Evolutionary conservation across 306 rosid genomes (phyloP), one percentile per base, ranked within the genome.

Genomic region (Begonia masoniana): DNA sequence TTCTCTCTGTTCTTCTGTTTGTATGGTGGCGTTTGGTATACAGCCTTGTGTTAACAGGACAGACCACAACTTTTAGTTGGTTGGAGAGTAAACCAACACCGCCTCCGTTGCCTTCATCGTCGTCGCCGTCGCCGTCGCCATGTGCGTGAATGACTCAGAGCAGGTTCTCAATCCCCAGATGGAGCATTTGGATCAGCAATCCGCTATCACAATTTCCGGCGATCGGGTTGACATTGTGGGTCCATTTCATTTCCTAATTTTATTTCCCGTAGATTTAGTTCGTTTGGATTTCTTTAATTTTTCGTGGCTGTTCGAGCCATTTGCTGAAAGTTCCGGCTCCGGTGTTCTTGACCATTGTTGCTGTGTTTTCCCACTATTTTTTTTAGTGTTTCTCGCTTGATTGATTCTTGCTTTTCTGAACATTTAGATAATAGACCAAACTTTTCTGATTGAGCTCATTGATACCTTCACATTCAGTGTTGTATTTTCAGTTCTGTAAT

Each of bases 121-220:
- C n/a, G 17, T 24, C 57, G 26, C 58, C 41, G 45, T 66, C 53
- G 62, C 56, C 68, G 55, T 56, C 45, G 62, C 12, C 81, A 86
- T 91, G 96, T 91, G 96, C 67, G 78, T 78, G 47, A 78, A 76
- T 60, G 92, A 83, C 4, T 66, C 70, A 16, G 96, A 88, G 31
- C 80, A 79, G 79, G 75, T 63, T 35, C 59, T 71, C 67, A 74
- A 59, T 60, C 50, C 59, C 68, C 88, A 77, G 64, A 73, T 75
- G 81, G 84, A 73, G 14, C 69, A 31, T 31, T 31, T 31, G 39
- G 39, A 31, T 31, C 39, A 51, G 15, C 72, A 47, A 7, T 50
- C 88, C 72, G 47, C 77, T 59, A 59, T 72, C 31, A 31, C 43
- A 54, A 46, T 73, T 58, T 64, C 89, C 47, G 59, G 62, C 59